Evolutionary conservation across 2,329 filamentous ascomycete species (phyloP).

Genomic region (Helotiales sp.): DNA sequence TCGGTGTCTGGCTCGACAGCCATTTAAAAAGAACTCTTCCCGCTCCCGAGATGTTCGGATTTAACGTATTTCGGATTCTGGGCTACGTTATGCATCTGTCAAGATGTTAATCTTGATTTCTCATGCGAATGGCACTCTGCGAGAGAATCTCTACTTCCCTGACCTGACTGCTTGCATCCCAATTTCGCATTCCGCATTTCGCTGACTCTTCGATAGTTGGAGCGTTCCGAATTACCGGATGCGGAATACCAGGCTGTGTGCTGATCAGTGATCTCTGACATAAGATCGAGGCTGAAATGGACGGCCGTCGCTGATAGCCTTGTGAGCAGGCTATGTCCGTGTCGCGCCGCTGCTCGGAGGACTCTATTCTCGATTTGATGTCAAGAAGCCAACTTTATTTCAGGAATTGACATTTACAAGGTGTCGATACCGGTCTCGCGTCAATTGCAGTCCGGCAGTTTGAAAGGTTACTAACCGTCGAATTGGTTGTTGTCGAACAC

Average conservation of each 20-base stretch:
- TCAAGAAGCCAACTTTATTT: not conserved
- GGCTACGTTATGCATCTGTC: not conserved
- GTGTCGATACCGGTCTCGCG: not conserved
- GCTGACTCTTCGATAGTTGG: conserved; percentile 3
- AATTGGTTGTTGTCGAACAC: too few relatives aligned
- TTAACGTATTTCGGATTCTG: not conserved
- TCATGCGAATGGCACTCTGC: not conserved
- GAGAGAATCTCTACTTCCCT: not conserved
- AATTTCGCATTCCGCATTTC: too few relatives aligned
- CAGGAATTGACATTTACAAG: not conserved
- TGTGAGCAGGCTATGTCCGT: not conserved
- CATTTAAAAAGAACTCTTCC: conserved; percentile 4
- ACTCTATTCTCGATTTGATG: not conserved
- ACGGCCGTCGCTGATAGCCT: not conserved
- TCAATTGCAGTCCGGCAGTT: too few relatives aligned
- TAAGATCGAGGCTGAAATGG: not conserved
- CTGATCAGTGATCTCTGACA: conserved; percentile 1
- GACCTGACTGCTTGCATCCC: not conserved
- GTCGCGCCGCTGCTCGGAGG: not conserved
- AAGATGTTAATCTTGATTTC: conserved; percentile 1
- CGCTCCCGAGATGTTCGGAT: not conserved
- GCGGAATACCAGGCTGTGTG: not conserved
- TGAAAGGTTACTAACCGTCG: too few relatives aligned
- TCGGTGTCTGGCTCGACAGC: not conserved
- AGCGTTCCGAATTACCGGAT: not conserved